Base-by-base conservation (phyloP, 2,329 filamentous ascomycete species). In the Colletotrichum australisinense region DNA sequence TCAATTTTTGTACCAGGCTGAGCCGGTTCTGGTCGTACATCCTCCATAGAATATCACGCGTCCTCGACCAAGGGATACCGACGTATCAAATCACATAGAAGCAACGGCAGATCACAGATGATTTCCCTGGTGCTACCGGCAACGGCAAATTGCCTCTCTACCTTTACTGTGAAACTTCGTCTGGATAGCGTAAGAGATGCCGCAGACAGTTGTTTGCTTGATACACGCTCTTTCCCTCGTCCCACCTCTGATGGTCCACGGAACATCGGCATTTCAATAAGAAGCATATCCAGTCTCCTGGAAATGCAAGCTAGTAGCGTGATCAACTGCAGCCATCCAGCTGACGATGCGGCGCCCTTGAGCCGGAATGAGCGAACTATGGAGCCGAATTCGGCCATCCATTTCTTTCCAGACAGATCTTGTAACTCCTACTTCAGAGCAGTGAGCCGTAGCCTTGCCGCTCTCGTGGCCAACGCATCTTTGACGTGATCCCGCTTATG, bases 231-330 rank as follows among this genome's bases (percentile, higher is more conserved):
- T 28, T 30, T 30, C 32, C 16, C 35, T 46, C 19, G 8, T 46
- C 6, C 19, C 35, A 38, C 24, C 24, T 46, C 4, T 7, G 5
- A 16, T 12, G 59, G 38, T 6, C 3, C 11, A 66, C 14, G 56
- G 32, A 59, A 67, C 38, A 52, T 55, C 57, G 16, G 38, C 63
- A 53, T 56, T 22, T 63, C 57, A 68, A 42, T 28, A 67, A 74
- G 52, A 68, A 68, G 69, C 69, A 74, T 72, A 72, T 56, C 72
- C 72, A 68, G 58, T 38, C 57, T 32, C 52, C 46, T 72, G 72
- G 72, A 22, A 49, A 68, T 67, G 59, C 19, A 46, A 53, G 62
- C n/a, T 16, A 42, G 63, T 64, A 59, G 68, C 30, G 53, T 52
- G 46, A 56, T 73, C 58, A 68, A 69, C 16, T 71, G 71, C 67